Evolutionary conservation across 768 basidiomycete genomes (phyloP), one percentile per base, ranked within the genome.

Genomic region (Panus rudis): DNA sequence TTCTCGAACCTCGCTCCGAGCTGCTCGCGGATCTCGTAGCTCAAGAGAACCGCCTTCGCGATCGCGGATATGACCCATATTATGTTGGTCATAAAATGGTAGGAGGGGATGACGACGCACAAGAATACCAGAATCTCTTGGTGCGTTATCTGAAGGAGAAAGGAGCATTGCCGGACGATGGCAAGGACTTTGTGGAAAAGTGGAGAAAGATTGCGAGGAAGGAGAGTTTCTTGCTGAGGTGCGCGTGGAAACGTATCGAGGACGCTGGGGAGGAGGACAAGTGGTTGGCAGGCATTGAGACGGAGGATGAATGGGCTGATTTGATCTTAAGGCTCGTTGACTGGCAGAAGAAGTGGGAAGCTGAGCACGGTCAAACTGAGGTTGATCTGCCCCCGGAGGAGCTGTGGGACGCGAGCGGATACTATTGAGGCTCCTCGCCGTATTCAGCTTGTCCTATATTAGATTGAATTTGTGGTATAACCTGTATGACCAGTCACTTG

Each of bases 301-400:
- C 68, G 1, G 78, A 76, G 59, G 65, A 58, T 17, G 62, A 77
- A 48, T 78, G 76, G 76, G 67, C 64, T 1, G 61, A 66, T 22
- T 43, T 78, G 43, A 72, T 78, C 72, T 33, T 48, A 24, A 60
- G 72, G 37, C 52, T 78, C 21, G 66, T 70, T 30, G 61, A 55
- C 41, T 76, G 76, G 75, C 70, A 76, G 51, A 52, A 62, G 38
- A 62, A 71, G n/a, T 79, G 78, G 72, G 76, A 78, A 50, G 56
- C 50, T n/a, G 52, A 56, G 17, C 52, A 59, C 38, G 59, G 57
- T 10, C 20, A 51, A 7, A 33, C 43, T 3, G 37, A n/a, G n/a
- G n/a, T n/a, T n/a, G n/a, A n/a, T n/a, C n/a, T n/a, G n/a, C n/a
- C n/a, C n/a, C n/a, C n/a, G n/a, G n/a, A n/a, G n/a, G n/a, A n/a